Conservation (phyloP, 2,329 filamentous ascomycete genomes). For the Pseudogymnoascus sp. region DNA sequence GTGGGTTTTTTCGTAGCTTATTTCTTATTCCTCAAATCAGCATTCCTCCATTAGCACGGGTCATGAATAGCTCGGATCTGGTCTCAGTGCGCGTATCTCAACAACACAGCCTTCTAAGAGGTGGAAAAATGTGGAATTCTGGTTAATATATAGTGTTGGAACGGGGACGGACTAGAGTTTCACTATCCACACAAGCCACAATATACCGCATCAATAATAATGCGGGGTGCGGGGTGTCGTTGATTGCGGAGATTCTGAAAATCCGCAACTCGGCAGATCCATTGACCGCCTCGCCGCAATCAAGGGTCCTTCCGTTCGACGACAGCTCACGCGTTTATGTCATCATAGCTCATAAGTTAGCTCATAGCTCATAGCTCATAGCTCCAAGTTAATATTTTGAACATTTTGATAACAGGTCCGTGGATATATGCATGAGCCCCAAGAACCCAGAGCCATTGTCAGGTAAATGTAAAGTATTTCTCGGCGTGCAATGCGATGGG, state of each 20-base stretch:
- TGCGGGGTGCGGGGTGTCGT: neutral
- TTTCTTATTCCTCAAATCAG: neutral
- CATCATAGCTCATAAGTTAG: constrained; percentile 5
- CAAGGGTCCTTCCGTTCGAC: neutral
- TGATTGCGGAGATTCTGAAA: neutral
- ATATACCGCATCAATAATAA: neutral
- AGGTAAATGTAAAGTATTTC: neutral
- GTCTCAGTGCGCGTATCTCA: neutral
- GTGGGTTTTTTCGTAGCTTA: neutral
- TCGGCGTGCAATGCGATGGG: neutral
- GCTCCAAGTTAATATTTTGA: neutral
- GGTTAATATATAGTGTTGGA: neutral
- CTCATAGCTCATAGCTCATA: constrained; percentile 4
- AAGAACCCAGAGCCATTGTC: neutral
- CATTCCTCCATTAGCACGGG: neutral
- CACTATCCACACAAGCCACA: neutral
- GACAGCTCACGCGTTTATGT: neutral
- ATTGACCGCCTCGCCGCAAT: neutral
- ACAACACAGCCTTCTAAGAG: neutral
- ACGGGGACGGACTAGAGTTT: neutral
- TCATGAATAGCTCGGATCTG: neutral
- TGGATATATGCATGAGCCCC: neutral
- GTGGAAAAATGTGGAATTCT: neutral
- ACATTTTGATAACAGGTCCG: neutral
- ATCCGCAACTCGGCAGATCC: neutral